Conservation (phyloP, 2,329 filamentous ascomycete genomes). For the Pseudovirgaria hyperparasitica region DNA sequence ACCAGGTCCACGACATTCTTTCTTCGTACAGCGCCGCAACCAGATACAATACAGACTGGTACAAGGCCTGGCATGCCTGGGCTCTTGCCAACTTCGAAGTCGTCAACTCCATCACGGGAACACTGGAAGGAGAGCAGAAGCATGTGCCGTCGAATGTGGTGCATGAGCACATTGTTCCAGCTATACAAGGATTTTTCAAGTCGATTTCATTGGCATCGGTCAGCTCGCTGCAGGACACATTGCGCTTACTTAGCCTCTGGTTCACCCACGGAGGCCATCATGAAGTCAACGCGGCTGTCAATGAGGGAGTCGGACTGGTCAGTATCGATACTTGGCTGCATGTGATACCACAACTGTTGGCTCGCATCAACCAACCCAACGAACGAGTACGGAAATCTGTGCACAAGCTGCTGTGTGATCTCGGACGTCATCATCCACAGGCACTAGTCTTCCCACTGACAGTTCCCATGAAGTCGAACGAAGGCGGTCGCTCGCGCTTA, state of each 20-base stretch:
- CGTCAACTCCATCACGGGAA: conserved; percentile 65
- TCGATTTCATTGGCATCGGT: conserved; percentile 86
- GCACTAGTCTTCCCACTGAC: conserved; percentile 94
- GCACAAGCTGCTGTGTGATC: conserved; percentile 81
- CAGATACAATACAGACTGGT: conserved; percentile 87
- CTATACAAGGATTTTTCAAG: conserved; percentile 91
- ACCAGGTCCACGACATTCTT: conserved; percentile 76
- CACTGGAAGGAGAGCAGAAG: conserved; percentile 46
- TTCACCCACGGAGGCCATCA: conserved; percentile 82
- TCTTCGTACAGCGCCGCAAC: conserved; percentile 87
- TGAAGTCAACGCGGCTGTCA: conserved; percentile 80
- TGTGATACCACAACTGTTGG: conserved; percentile 94
- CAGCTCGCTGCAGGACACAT: conserved; percentile 89
- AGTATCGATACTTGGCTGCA: conserved; percentile 98
- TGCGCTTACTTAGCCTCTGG: conserved; percentile 88
- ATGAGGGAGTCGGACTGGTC: conserved; percentile 80
- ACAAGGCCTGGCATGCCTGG: conserved; percentile 99
- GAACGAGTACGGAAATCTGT: conserved; percentile 77
- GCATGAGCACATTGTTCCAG: conserved; percentile 82
- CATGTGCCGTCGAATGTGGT: conserved; percentile 55
- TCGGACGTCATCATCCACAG: conserved; percentile 89
- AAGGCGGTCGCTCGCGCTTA: conserved; percentile 70
- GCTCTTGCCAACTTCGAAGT: conserved; percentile 97
- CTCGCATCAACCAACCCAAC: conserved; percentile 93
- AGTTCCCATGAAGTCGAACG: conserved; percentile 94